Conservation (phyloP, 306 rosid species). For the Glycine latifolia region DNA sequence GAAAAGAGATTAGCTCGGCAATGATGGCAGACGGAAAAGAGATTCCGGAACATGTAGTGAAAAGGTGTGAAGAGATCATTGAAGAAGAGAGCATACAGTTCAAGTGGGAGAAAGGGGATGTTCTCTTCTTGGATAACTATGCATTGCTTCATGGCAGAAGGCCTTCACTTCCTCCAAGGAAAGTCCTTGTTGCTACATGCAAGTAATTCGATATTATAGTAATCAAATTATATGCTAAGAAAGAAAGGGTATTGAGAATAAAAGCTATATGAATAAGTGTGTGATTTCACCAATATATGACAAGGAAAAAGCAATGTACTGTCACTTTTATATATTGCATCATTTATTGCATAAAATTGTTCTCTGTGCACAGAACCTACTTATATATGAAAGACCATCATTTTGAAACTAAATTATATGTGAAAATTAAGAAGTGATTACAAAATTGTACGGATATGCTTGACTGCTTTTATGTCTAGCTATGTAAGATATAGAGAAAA, state of each 20-base stretch:
- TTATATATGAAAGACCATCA: not conserved
- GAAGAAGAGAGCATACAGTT: slow-evolving; percentile 96
- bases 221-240: not conserved
- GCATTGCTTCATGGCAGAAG: slow-evolving; percentile 93
- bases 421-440: not conserved
- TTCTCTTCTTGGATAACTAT: slow-evolving; percentile 76
- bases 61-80: slow-evolving; percentile 79
- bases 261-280: slow-evolving; percentile 30
- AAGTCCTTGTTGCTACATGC: slow-evolving; percentile 74
- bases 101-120: slow-evolving; percentile 88
- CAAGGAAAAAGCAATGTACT: not conserved
- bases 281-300: slow-evolving; percentile 15
- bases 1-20: slow-evolving; percentile 80
- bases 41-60: slow-evolving; percentile 66
- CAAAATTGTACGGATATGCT: not conserved
- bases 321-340: not conserved
- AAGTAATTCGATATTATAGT: slow-evolving; percentile 50
- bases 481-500: not conserved
- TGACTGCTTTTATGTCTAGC: not conserved
- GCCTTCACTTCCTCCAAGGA: slow-evolving; percentile 92
- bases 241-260: not conserved
- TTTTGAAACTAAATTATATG: not conserved
- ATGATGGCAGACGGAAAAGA: slow-evolving; percentile 77
- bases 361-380: slow-evolving; percentile 12
- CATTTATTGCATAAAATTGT: slow-evolving; percentile 5